Evolutionary conservation across 192 early-diverging fungal species (phyloP).

Genomic region (Chytriomyces sp.): DNA sequence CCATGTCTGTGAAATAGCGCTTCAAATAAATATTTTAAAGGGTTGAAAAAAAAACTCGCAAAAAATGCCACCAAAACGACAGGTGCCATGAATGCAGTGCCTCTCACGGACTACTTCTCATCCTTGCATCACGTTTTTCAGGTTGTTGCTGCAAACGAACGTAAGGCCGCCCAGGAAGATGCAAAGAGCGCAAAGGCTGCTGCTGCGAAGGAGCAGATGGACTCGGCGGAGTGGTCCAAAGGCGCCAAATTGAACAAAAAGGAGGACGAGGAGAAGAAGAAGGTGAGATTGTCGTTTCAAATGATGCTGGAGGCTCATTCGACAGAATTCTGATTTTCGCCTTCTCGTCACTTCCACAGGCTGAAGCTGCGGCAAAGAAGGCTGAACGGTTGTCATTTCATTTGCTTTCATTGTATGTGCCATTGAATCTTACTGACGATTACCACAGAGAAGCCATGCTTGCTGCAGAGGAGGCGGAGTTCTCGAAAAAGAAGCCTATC

Average conservation of each 20-base stretch:
- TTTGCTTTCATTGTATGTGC: not conserved
- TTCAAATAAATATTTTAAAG: not conserved
- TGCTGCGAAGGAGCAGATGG: conserved; percentile 61
- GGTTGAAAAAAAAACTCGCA: conserved; percentile 19
- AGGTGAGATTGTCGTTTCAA: conserved; percentile 26
- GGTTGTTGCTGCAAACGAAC: conserved; percentile 67
- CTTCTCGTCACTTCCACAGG: conserved; percentile 16
- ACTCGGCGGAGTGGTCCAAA: conserved; percentile 65
- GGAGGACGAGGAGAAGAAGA: conserved; percentile 55
- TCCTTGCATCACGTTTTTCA: not conserved
- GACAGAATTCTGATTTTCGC: not conserved
- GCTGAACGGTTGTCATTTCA: conserved; percentile 38
- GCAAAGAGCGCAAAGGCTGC: conserved; percentile 63
- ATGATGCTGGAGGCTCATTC: not conserved
- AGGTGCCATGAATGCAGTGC: conserved; percentile 6
- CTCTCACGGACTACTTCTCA: not conserved
- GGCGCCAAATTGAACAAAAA: conserved; percentile 68
- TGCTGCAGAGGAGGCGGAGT: conserved; percentile 46
- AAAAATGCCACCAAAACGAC: conserved; percentile 33
- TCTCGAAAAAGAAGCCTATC: conserved; percentile 33
- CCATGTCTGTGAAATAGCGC: not conserved
- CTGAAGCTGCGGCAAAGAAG: conserved; percentile 47
- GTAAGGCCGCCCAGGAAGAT: conserved; percentile 69
- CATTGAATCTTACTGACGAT: not conserved
- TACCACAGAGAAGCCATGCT: conserved; percentile 47